Percentiles rank a stretch among this genome's conserved stretches.
These are phyloP conservation scores for Protomyces inundatus DNA, from an alignment of 1,139 yeast genomes.

Conservation along the genomic window DNA sequence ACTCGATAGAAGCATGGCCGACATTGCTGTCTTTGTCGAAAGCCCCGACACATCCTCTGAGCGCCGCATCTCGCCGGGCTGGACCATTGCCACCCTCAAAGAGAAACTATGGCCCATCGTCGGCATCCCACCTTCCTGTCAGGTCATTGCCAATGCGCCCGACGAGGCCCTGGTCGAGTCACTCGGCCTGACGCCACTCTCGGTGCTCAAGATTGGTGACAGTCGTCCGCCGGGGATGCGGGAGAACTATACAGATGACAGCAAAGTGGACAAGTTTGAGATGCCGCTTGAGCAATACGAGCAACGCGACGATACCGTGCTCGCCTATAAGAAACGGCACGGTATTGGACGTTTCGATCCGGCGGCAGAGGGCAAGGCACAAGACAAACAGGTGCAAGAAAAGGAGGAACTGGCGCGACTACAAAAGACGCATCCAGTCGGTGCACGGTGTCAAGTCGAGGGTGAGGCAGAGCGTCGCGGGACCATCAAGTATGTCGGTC, in stretches of 20 bases:
- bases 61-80: slow-evolving; percentile 58
- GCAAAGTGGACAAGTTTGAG: slow-evolving; percentile 46
- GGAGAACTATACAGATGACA: slow-evolving; percentile 38
- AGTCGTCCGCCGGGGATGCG: slow-evolving; percentile 40
- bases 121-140: slow-evolving; percentile 64
- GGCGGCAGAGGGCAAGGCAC: slow-evolving; percentile 39
- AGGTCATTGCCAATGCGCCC: slow-evolving; percentile 39
- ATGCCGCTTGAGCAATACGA: slow-evolving; percentile 66
- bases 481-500: slow-evolving; percentile 60
- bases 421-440: slow-evolving; percentile 38
- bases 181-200: slow-evolving; percentile 7
- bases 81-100: slow-evolving; percentile 57
- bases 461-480: slow-evolving; percentile 57
- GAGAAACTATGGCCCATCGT: slow-evolving; percentile 63
- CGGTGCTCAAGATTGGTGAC: slow-evolving; percentile 38
- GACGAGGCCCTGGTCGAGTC: slow-evolving; percentile 19
- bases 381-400: slow-evolving; percentile 27
- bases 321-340: slow-evolving; percentile 67
- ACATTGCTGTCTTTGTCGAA: slow-evolving; percentile 29
- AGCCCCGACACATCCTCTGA: slow-evolving; percentile 46
- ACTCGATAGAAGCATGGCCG: slow-evolving; percentile 28
- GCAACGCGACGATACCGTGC: slow-evolving; percentile 55
- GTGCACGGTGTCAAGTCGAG: slow-evolving; percentile 41
- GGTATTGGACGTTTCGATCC: slow-evolving; percentile 71
- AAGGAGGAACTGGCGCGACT: slow-evolving; percentile 36